These are phyloP conservation scores for Starmerella bombi DNA, from an alignment of 805 yeast species.

Conservation along the genomic window DNA sequence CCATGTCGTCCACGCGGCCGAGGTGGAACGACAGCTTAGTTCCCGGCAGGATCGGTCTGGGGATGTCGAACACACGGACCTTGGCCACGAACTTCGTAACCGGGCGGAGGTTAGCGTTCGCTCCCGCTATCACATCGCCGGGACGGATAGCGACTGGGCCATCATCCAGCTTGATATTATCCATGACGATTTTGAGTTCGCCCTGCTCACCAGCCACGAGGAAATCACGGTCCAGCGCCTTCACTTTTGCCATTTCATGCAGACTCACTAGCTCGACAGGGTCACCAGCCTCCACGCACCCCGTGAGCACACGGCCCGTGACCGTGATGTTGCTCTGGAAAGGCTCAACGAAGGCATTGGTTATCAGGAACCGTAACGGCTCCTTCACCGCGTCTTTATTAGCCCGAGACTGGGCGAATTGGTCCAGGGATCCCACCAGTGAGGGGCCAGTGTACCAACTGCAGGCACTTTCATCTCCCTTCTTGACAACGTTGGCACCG, in stretches of 20 bases:
- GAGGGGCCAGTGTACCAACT: slow-evolving; percentile 39
- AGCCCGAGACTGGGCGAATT: slow-evolving; percentile 19
- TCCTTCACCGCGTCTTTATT: slow-evolving; percentile 5
- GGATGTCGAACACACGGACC: slow-evolving; percentile 49
- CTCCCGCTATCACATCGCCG: slow-evolving; percentile 52
- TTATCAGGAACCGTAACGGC: slow-evolving; percentile 43
- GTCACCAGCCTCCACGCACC: slow-evolving; percentile 60
- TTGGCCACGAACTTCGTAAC: slow-evolving; percentile 41
- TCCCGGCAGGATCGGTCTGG: slow-evolving; percentile 66
- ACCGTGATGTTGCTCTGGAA: slow-evolving; percentile 40
- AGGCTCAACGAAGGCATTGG: slow-evolving; percentile 45
- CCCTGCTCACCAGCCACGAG: slow-evolving; percentile 47
- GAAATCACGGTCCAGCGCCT: slow-evolving; percentile 22
- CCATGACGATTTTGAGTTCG: slow-evolving; percentile 32
- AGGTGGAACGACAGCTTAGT: slow-evolving; percentile 65
- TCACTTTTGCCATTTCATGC: slow-evolving; percentile 15
- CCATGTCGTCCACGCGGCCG: slow-evolving; percentile 60
- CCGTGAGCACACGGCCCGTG: slow-evolving; percentile 55
- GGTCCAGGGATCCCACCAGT: slow-evolving; percentile 29
- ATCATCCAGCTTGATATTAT: slow-evolving; percentile 7
- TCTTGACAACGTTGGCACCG: slow-evolving; percentile 52
- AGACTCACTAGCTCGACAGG: slow-evolving; percentile 32
- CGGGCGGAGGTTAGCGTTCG: slow-evolving; percentile 36
- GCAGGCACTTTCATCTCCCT: slow-evolving; percentile 20
- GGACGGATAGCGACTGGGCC: slow-evolving; percentile 37